phyloP scores from a whole-genome alignment of 306 rosid species.

The Vicia villosa region DNA sequence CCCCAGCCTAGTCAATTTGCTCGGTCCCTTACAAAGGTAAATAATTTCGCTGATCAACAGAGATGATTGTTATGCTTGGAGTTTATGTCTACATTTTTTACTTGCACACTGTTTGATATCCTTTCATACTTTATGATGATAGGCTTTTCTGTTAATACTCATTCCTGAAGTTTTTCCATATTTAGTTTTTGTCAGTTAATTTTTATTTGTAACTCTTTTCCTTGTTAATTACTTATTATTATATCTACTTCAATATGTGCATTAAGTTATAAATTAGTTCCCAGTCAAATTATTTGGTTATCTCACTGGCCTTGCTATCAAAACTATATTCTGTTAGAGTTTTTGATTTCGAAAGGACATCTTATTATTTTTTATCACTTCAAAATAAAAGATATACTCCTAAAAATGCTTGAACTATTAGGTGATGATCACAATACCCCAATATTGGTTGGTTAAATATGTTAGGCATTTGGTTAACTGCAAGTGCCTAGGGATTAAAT shows the following conservation, averaged over 20 bases:
- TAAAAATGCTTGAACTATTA: not conserved
- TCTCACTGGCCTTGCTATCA: not conserved
- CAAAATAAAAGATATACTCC: not conserved
- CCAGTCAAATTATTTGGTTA: not conserved
- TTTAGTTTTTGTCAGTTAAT: not conserved
- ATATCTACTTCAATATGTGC: not conserved
- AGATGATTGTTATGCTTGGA: constrained; percentile 13
- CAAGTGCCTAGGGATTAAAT: not conserved
- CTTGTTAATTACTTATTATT: not conserved
- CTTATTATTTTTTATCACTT: not conserved
- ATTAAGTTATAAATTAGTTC: not conserved
- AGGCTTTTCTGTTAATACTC: not conserved
- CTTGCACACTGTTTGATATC: not conserved
- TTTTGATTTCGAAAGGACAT: constrained; percentile 1
- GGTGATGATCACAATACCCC: not conserved
- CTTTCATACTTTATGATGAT: not conserved
- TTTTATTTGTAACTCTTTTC: not conserved
- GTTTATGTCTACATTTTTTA: constrained; percentile 1
- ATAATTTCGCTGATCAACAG: not conserved
- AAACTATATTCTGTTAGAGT: constrained; percentile 2
- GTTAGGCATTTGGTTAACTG: not conserved
- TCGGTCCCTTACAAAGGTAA: constrained; percentile 94
- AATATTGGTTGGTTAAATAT: constrained; percentile 3
- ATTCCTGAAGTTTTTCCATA: not conserved
- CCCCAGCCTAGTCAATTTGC: constrained; percentile 97